Conservation (phyloP, 129 eudicot species). For the Artemisia tridentata region DNA sequence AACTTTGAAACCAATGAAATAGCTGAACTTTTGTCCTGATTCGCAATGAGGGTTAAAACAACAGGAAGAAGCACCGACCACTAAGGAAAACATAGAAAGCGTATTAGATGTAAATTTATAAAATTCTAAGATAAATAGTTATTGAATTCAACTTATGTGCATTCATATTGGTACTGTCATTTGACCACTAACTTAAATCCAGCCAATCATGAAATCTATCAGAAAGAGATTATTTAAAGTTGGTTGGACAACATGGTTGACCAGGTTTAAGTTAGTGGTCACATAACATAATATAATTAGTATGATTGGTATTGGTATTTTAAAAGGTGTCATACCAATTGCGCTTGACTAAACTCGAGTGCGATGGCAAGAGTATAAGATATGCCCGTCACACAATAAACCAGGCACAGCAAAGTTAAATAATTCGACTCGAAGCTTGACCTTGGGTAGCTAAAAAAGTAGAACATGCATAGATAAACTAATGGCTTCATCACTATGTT, state of each 20-base stretch:
- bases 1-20: conserved; percentile 44
- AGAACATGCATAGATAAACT: conserved; percentile 93
- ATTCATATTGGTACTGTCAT: neutral
- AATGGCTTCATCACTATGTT: conserved; percentile 72
- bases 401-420: conserved; percentile 65
- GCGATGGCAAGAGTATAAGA: conserved; percentile 80
- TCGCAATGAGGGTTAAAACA: conserved; percentile 82
- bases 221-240: neutral
- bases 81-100: conserved; percentile 30
- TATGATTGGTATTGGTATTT: neutral
- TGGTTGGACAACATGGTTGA: neutral
- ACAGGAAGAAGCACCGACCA: conserved; percentile 97
- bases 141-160: neutral
- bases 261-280: neutral
- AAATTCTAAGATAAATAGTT: no score
- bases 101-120: neutral
- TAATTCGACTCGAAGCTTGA: conserved; percentile 71
- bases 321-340: conserved; percentile 50
- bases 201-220: neutral
- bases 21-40: conserved; percentile 51
- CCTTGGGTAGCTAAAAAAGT: conserved; percentile 84
- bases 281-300: neutral
- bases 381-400: conserved; percentile 93
- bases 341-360: conserved; percentile 86
- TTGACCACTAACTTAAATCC: neutral